phyloP scores from a whole-genome alignment of 441 rosid genomes.

The Eruca vesicaria region DNA sequence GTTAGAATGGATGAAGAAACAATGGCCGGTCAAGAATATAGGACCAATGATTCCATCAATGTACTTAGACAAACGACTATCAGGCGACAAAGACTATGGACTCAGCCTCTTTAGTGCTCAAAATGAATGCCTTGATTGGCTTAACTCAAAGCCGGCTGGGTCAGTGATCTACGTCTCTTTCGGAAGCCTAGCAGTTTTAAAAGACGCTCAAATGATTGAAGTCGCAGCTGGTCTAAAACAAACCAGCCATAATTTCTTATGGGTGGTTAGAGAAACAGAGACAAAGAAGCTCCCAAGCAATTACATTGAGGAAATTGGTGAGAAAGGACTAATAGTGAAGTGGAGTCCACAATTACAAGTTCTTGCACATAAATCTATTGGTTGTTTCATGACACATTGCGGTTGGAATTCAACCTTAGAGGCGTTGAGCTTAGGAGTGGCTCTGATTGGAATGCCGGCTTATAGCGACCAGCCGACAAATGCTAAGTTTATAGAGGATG shows the following conservation, averaged over 20 bases:
- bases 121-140: constrained; percentile 44
- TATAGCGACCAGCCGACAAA: constrained; percentile 50
- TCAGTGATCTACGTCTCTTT: constrained; percentile 57
- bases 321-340: constrained; percentile 45
- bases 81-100: constrained; percentile 41
- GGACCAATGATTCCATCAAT: constrained; percentile 50
- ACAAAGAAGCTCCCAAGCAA: constrained; percentile 42
- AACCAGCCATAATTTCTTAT: constrained; percentile 41
- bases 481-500: constrained; percentile 46
- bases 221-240: constrained; percentile 38
- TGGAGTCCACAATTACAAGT: constrained; percentile 62
- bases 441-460: constrained; percentile 53
- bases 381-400: constrained; percentile 46
- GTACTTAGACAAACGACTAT: constrained; percentile 44
- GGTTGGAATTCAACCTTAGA: constrained; percentile 45
- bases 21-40: constrained; percentile 33
- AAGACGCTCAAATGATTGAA: constrained; percentile 48
- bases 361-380: constrained; percentile 36
- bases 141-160: constrained; percentile 31
- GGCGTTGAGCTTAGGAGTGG: constrained; percentile 52
- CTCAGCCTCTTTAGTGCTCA: constrained; percentile 39
- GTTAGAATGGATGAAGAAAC: constrained; percentile 37
- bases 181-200: constrained; percentile 43
- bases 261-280: constrained; percentile 59
- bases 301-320: constrained; percentile 31